Evolutionary conservation across 805 yeast species (phyloP).

Genomic region (Ogataea degrootiae): DNA sequence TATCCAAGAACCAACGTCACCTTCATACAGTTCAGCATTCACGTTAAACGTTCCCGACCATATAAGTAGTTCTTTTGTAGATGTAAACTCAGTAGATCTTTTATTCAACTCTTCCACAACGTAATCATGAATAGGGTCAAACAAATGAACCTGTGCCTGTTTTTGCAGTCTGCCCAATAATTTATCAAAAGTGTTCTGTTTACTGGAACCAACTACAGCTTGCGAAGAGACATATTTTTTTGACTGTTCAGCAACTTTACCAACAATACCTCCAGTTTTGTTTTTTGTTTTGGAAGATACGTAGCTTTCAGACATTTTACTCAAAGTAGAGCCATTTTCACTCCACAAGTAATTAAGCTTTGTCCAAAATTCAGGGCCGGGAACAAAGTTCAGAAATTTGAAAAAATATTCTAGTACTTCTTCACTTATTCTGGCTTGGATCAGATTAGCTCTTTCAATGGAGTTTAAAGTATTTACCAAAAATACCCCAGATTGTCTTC

Average conservation of each 20-base stretch:
- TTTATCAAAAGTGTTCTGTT: constrained; percentile 34
- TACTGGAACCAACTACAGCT: constrained; percentile 14
- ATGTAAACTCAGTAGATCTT: constrained; percentile 36
- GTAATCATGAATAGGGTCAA: constrained; percentile 53
- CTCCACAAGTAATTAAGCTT: constrained; percentile 44
- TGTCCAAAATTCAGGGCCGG: constrained; percentile 29
- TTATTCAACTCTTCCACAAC: constrained; percentile 38
- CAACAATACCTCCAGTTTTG: constrained; percentile 41
- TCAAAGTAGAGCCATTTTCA: constrained; percentile 38
- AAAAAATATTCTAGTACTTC: constrained; percentile 44
- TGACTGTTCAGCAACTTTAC: constrained; percentile 36
- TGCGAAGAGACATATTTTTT: constrained; percentile 29
- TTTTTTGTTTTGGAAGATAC: constrained; percentile 35
- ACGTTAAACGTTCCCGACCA: constrained; percentile 53
- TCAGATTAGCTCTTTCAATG: constrained; percentile 43
- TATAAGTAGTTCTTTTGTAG: constrained; percentile 35
- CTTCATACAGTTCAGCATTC: constrained; percentile 43
- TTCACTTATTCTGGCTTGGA: constrained; percentile 43
- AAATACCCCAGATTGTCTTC: constrained; percentile 48
- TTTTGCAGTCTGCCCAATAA: constrained; percentile 44
- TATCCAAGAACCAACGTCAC: constrained; percentile 39
- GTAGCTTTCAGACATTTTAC: constrained; percentile 36
- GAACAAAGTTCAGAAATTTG: constrained; percentile 34
- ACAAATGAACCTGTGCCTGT: constrained; percentile 39
- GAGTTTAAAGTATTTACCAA: constrained; percentile 48